Base-by-base conservation (phyloP, 352 stramenopile species). In the Globisporangium megalacanthum region DNA sequence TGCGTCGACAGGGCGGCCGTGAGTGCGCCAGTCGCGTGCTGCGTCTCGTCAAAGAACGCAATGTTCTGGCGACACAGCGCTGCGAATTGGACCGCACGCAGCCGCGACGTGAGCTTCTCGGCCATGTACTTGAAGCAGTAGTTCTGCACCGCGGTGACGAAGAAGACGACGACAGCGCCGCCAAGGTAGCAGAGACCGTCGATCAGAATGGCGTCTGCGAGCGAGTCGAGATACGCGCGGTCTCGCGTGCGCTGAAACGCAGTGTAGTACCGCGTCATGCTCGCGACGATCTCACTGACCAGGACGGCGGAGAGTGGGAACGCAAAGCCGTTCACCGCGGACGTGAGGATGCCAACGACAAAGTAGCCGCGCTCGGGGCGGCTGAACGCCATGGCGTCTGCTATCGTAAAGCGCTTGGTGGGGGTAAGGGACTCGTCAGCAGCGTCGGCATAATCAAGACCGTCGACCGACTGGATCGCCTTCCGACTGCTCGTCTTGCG, bases 1-100 rank as follows among this genome's bases (percentile, higher is more conserved):
- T 92, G 73, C 14, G 73, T 69, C 6, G 81, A 65, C 5, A 89
- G 65, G 8, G 70, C 72, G 3, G 86, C 70, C 9, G 85, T 77
- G 13, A 93, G 48, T 5, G 60, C 64, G 10, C 84, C 78, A 0
- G 79, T 58, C 0, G 69, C 66, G 56, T 95, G 67, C n/a, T 72
- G 37, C 11, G 71, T 60, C 0, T 62, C 57, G 52, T 96, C 86
- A 42, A 95, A 96, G 61, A 85, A 96, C 0, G 68, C 57, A 47
- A 94, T 59, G 10, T 73, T 66, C 39, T 86, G 76, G 4, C 65
- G 69, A 25, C 76, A 53, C 0, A 86, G 56, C 5, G 77, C 77
- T 13, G 51, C 59, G 47, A 88, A 83, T 49, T 86, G 69, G 22
- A 88, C 36, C 37, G 74, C 65, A 11, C 70, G 67, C 47, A 84